A percentile compares a stretch with the other conserved stretches of the same genome.
Evolutionary conservation across 2,329 filamentous ascomycete species (phyloP).

Genomic region (Colletotrichum salicis): DNA sequence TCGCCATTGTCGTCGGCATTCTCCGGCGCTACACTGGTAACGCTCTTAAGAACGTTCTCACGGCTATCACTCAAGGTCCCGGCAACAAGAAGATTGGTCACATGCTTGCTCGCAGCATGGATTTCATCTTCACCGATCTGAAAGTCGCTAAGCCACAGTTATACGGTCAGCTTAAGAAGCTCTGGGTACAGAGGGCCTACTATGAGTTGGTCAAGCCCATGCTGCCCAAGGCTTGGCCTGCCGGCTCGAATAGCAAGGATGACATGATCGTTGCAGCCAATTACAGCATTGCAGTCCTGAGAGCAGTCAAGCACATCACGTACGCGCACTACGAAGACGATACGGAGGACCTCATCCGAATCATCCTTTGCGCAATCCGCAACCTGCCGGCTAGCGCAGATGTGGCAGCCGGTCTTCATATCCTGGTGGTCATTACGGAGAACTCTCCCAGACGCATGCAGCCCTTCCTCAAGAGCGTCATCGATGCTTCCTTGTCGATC

Average conservation of each 20-base stretch:
- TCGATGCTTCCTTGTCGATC: slow-evolving; percentile 54
- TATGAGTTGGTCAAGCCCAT: slow-evolving; percentile 58
- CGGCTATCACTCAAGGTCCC: slow-evolving; percentile 39
- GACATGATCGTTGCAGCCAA: slow-evolving; percentile 47
- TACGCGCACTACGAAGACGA: slow-evolving; percentile 65
- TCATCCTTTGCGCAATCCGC: slow-evolving; percentile 59
- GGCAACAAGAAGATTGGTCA: slow-evolving; percentile 48
- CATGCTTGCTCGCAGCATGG: slow-evolving; percentile 53
- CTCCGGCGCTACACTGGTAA: slow-evolving; percentile 51
- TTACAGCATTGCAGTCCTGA: slow-evolving; percentile 59
- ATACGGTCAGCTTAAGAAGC: slow-evolving; percentile 53
- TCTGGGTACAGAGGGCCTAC: slow-evolving; percentile 63
- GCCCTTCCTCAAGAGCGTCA: slow-evolving; percentile 60
- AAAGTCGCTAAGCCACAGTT: slow-evolving; percentile 51
- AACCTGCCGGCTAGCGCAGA: slow-evolving; percentile 55
- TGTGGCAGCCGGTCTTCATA: slow-evolving; percentile 57
- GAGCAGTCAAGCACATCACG: slow-evolving; percentile 60
- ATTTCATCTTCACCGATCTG: slow-evolving; percentile 54
- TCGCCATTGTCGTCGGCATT: slow-evolving; percentile 50
- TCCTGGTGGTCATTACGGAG: slow-evolving; percentile 60
- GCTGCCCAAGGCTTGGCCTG: slow-evolving; percentile 54
- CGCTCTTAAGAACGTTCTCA: slow-evolving; percentile 49
- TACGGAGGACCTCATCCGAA: slow-evolving; percentile 56
- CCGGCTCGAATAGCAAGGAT: slow-evolving; percentile 39
- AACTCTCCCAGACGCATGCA: slow-evolving; percentile 57